Conservation (phyloP, 1,284 basidiomycete genomes). For the Cryptococcus wingfieldii region DNA sequence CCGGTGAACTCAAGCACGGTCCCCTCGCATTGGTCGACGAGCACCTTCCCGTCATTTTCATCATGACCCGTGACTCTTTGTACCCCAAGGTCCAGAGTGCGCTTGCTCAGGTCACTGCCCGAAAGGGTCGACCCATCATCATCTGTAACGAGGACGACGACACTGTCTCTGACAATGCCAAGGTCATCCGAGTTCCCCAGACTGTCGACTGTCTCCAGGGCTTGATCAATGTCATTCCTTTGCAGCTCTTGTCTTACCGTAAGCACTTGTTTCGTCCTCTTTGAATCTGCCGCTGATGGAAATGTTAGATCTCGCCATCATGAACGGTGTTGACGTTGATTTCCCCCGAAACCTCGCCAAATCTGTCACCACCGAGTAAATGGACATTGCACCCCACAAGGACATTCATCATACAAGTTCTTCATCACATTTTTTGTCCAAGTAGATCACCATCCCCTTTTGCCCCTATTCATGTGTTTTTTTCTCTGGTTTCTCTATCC, state of each 20-base stretch:
- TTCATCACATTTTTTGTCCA: neutral
- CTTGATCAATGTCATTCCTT: slow-evolving; percentile 90
- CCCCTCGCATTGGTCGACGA: slow-evolving; percentile 96
- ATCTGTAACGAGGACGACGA: slow-evolving; percentile 93
- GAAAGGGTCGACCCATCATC: slow-evolving; percentile 93
- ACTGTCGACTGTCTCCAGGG: slow-evolving; percentile 96
- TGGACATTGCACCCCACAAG: neutral
- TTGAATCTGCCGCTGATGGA: neutral
- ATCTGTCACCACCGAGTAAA: slow-evolving; percentile 43
- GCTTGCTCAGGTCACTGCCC: slow-evolving; percentile 91
- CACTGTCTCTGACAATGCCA: slow-evolving; percentile 64
- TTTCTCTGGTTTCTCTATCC: neutral
- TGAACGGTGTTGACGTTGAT: slow-evolving; percentile 95
- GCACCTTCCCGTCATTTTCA: slow-evolving; percentile 96
- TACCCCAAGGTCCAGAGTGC: slow-evolving; percentile 98
- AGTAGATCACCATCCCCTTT: neutral
- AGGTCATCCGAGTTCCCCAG: slow-evolving; percentile 87
- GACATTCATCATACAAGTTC: neutral
- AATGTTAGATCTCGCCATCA: slow-evolving; percentile 70
- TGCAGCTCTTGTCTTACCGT: slow-evolving; percentile 91
- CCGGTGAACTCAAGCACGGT: slow-evolving; percentile 98
- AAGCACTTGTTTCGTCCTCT: slow-evolving; percentile 7
- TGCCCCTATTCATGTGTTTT: neutral
- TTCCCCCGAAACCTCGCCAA: slow-evolving; percentile 90
- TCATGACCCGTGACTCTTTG: slow-evolving; percentile 98